Conservation (phyloP, 2,329 filamentous ascomycete genomes). For the Pseudocercospora ulei region DNA sequence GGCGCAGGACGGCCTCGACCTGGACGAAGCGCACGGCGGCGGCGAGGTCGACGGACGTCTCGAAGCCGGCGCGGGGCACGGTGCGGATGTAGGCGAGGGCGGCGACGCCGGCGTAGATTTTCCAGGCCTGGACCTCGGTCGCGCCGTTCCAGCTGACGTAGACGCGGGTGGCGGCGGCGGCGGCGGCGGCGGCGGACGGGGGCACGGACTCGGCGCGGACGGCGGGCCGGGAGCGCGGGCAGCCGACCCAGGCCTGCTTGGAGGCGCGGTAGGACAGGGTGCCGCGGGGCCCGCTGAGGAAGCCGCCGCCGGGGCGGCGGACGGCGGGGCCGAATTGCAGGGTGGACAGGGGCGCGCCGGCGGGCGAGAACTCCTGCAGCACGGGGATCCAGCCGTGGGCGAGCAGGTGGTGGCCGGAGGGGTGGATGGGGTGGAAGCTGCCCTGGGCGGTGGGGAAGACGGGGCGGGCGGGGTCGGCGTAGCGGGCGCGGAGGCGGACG, state of each 20-base stretch:
- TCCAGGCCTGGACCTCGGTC: conserved; percentile 40
- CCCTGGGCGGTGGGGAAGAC: conserved; percentile 23
- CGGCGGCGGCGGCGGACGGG: background rate
- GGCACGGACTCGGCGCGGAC: conserved; percentile 12
- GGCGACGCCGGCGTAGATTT: conserved; percentile 26
- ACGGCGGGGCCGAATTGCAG: conserved; percentile 22
- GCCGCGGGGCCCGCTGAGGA: conserved; percentile 4
- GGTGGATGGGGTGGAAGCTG: conserved; percentile 13
- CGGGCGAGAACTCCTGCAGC: conserved; percentile 19
- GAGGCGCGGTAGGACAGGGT: conserved; percentile 21
- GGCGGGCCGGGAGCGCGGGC: conserved; percentile 15
- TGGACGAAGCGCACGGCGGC: conserved; percentile 16
- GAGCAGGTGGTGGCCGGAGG: conserved; percentile 19
- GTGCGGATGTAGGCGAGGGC: conserved; percentile 12
- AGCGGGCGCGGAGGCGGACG: conserved; percentile 14
- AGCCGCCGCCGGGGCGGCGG: conserved; percentile 9
- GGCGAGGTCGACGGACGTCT: conserved; percentile 18
- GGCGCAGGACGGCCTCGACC: conserved; percentile 14
- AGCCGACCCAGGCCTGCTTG: conserved; percentile 22
- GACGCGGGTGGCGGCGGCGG: conserved; percentile 20
- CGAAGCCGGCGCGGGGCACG: conserved; percentile 21
- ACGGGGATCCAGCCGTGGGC: conserved; percentile 21
- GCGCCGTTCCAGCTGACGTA: conserved; percentile 47
- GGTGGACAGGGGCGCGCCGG: conserved; percentile 13
- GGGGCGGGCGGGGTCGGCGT: conserved; percentile 14